Evolutionary conservation across 306 rosid genomes (phyloP), one percentile per base, ranked within the genome.

Genomic region (Cotoneaster glaucophyllus): DNA sequence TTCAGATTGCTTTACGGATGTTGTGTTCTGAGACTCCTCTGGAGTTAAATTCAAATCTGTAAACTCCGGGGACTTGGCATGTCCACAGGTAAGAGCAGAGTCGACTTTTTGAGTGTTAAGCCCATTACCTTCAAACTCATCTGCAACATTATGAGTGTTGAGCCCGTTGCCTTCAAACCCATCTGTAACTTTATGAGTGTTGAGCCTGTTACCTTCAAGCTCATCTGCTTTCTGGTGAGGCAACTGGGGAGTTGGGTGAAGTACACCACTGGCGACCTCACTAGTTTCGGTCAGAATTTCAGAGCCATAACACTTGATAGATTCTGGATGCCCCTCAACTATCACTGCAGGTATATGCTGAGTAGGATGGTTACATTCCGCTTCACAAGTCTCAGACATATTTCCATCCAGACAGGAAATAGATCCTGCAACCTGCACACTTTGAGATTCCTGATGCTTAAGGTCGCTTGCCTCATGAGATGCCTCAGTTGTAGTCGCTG

Each of bases 201-300:
- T 0, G 8, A 48, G 54, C 21, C 32, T 32, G 28, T n/a, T 44
- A 11, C 58, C 82, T 73, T 74, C 74, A 25, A 64, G 45, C 4
- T 61, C 78, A 68, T 77, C 80, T n/a, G 80, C 77, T 28, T 57
- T 61, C 54, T 71, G 44, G 57, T 62, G 74, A 71, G 65, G 70
- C 71, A 65, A 61, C 41, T 4, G 3, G 14, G 79, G 39, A 48
- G 77, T 76, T 57, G 75, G 64, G 50, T 31, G n/a, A 69, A 65
- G 77, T 73, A 53, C 80, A 71, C 80, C 86, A 64, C 58, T 21
- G 15, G 78, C 62, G 58, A 50, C 74, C 75, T 81, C 65, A 70
- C 70, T 44, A 80, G 52, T 80, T 39, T 73, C 58, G 11, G 79
- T 62, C 61, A 12, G 44, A 77, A 34, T 61, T 67, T 25, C 54